Percentiles rank a stretch among this genome's conserved stretches.
These are phyloP conservation scores for Candida coleopterorum DNA, from an alignment of 805 yeast genomes.

Conservation along the genomic window DNA sequence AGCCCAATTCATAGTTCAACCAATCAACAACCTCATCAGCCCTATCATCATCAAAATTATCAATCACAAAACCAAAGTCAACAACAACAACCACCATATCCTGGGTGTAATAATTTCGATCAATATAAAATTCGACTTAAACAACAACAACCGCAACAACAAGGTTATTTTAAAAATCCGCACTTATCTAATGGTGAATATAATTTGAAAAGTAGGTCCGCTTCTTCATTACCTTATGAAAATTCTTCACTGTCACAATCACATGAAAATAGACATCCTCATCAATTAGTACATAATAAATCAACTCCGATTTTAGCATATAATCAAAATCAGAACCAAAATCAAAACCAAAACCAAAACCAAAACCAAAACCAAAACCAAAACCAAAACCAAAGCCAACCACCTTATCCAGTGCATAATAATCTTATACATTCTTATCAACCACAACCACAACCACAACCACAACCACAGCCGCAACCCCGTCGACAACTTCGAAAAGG, in stretches of 20 bases:
- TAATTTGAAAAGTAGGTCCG: constrained; percentile 1
- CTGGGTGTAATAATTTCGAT: constrained; percentile 5
- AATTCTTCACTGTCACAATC: constrained; percentile 4
- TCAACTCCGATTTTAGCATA: background rate
- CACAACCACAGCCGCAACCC: constrained; percentile 8
- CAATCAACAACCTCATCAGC: background rate
- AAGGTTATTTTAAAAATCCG: constrained; percentile 1
- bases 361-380: constrained; percentile 4
- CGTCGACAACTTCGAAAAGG: constrained; percentile 12
- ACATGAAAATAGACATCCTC: constrained; percentile 1
- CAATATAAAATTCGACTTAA: no score
- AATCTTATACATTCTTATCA: constrained; percentile 11
- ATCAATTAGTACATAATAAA: background rate
- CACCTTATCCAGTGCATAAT: background rate
- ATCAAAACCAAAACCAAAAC: background rate
- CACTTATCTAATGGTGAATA: constrained; percentile 1
- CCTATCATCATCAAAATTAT: constrained; percentile 1
- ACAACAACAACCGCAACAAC: no score
- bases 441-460: constrained; percentile 15
- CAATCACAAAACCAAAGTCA: background rate
- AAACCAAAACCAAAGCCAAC: constrained; percentile 6
- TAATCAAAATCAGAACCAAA: no score
- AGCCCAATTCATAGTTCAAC: constrained; percentile 5
- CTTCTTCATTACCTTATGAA: constrained; percentile 8
- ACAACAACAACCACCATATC: constrained; percentile 11